phyloP scores from a whole-genome alignment of 208 protist genomes.

The Porcisia deanei region DNA sequence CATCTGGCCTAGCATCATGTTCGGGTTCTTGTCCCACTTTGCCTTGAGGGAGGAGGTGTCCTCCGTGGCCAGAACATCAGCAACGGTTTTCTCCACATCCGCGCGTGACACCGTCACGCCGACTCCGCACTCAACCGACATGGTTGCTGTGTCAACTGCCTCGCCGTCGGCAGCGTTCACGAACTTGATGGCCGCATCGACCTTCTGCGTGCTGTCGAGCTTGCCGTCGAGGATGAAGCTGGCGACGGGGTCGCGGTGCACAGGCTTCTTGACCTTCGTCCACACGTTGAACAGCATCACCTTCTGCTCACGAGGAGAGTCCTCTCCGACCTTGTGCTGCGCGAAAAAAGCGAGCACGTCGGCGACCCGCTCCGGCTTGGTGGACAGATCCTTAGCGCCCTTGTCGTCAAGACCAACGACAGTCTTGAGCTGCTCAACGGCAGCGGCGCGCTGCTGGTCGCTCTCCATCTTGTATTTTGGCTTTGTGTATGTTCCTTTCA shows the following conservation, averaged over 20 bases:
- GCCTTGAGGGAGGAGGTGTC: constrained; percentile 56
- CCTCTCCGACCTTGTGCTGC: constrained; percentile 40
- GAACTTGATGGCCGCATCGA: constrained; percentile 80
- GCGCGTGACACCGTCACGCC: constrained; percentile 60
- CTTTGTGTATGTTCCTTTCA: background rate
- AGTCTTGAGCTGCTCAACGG: constrained; percentile 55
- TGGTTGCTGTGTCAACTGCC: constrained; percentile 39
- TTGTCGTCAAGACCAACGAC: constrained; percentile 91
- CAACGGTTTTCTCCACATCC: constrained; percentile 53
- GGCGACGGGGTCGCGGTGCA: constrained; percentile 74
- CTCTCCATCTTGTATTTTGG: constrained; percentile 14
- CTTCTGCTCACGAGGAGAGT: constrained; percentile 75
- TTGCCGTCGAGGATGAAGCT: constrained; percentile 57
- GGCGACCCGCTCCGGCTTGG: constrained; percentile 82
- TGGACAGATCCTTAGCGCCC: constrained; percentile 85
- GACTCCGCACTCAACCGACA: constrained; percentile 81
- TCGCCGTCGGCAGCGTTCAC: constrained; percentile 57
- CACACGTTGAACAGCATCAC: constrained; percentile 89
- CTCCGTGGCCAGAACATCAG: constrained; percentile 50
- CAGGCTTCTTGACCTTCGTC: constrained; percentile 79
- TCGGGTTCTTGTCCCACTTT: constrained; percentile 83
- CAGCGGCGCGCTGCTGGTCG: constrained; percentile 31
- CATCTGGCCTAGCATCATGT: constrained; percentile 86
- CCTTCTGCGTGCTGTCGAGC: constrained; percentile 82
- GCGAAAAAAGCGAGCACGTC: constrained; percentile 83